Evolutionary conservation across 2,329 filamentous ascomycete genomes (phyloP).

Genomic region (Ceratocystiopsis sp.): DNA sequence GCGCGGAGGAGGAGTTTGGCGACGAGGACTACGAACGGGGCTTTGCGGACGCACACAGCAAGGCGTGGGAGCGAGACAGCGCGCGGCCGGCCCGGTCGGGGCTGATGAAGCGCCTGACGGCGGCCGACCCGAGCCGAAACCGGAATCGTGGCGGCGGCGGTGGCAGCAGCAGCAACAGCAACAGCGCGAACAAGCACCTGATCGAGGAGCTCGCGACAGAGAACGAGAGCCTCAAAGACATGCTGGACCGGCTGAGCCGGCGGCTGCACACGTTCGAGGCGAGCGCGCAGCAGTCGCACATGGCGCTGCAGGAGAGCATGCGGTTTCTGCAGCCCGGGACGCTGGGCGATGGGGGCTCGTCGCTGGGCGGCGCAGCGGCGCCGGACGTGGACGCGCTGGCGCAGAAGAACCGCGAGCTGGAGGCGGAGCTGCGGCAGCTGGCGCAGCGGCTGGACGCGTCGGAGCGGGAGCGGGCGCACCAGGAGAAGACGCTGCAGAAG

Average conservation of each 20-base stretch:
- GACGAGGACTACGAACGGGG: constrained; percentile 61
- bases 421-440: constrained; percentile 43
- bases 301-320: constrained; percentile 73
- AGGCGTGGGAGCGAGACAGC: constrained; percentile 12
- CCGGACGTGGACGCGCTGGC: constrained; percentile 26
- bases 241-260: constrained; percentile 72
- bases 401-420: constrained; percentile 43
- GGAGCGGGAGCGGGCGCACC: constrained; percentile 42
- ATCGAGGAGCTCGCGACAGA: constrained; percentile 80
- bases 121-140: too few relatives aligned
- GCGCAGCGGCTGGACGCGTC: constrained; percentile 46
- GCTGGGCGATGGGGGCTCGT: constrained; percentile 17
- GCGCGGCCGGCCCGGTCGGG: constrained; percentile 4
- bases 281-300: constrained; percentile 71
- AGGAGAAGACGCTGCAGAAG: constrained; percentile 37
- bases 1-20: constrained; percentile 13
- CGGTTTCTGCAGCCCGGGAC: constrained; percentile 42
- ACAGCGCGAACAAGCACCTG: constrained; percentile 35
- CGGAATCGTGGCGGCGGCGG: too few relatives aligned
- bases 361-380: not conserved
- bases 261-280: constrained; percentile 88
- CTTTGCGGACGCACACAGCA: constrained; percentile 63
- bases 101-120: constrained; percentile 3
- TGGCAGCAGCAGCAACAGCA: not conserved
- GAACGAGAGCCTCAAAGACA: constrained; percentile 69